Conservation (phyloP, 2,329 filamentous ascomycete species). For the Metarhizium anisopliae region DNA sequence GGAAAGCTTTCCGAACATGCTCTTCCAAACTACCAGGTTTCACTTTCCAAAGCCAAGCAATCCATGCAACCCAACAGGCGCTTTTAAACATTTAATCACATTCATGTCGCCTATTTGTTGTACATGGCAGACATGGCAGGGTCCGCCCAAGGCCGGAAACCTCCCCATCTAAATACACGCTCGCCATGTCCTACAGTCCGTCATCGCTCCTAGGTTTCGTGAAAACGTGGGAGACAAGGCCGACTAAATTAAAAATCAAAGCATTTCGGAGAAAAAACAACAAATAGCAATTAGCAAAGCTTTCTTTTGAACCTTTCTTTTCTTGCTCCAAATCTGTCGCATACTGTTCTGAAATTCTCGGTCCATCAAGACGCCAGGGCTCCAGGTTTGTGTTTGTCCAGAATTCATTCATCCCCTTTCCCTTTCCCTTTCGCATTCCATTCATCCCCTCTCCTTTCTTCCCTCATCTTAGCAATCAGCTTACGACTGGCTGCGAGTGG, state of each 20-base stretch:
- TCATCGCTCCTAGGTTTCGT: background rate
- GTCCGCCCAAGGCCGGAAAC: conserved; percentile 3
- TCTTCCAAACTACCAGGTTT: background rate
- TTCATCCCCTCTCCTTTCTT: background rate
- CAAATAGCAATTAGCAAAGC: conserved; percentile 4
- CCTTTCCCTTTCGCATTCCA: background rate
- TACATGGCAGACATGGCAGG: conserved; percentile 6
- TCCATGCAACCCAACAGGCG: background rate
- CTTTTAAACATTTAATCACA: background rate
- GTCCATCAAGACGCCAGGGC: background rate
- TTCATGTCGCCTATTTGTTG: conserved; percentile 2
- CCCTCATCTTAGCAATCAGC: background rate
- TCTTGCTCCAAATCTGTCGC: background rate
- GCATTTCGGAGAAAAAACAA: background rate
- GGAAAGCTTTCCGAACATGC: no score
- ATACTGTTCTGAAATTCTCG: background rate
- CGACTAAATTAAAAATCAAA: background rate
- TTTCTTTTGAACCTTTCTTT: background rate
- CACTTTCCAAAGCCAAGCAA: no score
- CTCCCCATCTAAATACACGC: conserved; percentile 5
- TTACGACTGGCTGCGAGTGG: conserved; percentile 47
- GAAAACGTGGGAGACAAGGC: background rate
- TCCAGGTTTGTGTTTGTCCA: background rate
- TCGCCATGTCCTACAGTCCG: conserved; percentile 1
- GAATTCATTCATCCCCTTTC: background rate